These are phyloP conservation scores for Picochlorum costavermella DNA, from an alignment of 139 green algal genomes.

Conservation along the genomic window DNA sequence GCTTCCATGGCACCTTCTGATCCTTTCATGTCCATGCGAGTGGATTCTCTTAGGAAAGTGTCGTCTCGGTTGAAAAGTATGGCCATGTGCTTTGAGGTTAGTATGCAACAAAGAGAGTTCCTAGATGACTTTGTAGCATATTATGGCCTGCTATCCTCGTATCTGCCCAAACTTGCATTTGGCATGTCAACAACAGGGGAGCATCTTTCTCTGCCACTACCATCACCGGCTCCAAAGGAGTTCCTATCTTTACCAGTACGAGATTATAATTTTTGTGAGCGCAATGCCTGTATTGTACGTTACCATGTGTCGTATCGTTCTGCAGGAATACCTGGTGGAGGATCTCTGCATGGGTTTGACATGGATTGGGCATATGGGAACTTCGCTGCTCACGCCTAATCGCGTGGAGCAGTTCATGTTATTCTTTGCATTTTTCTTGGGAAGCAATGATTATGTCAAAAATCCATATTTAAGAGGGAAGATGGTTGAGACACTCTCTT, in stretches of 20 bases:
- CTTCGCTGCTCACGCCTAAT: slow-evolving; percentile 14
- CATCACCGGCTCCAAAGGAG: slow-evolving; percentile 36
- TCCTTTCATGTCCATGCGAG: neutral
- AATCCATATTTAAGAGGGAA: slow-evolving; percentile 79
- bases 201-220: slow-evolving; percentile 47
- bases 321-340: slow-evolving; percentile 81
- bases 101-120: slow-evolving; percentile 21
- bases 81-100: neutral
- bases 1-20: neutral
- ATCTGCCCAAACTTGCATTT: slow-evolving; percentile 50
- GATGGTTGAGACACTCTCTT: slow-evolving; percentile 69
- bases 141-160: slow-evolving; percentile 62
- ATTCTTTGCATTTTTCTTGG: slow-evolving; percentile 61
- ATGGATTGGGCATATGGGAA: slow-evolving; percentile 27
- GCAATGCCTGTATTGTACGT: slow-evolving; percentile 27
- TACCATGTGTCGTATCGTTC: neutral
- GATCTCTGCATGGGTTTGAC: slow-evolving; percentile 66
- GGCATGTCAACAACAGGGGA: slow-evolving; percentile 7
- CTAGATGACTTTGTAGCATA: slow-evolving; percentile 49
- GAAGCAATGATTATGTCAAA: slow-evolving; percentile 52
- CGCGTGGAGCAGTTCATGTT: slow-evolving; percentile 57
- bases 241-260: slow-evolving; percentile 44
- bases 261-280: no score
- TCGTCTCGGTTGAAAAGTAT: slow-evolving; percentile 2
- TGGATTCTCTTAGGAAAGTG: neutral